Conservation (phyloP, 306 rosid species). For the Quercus ilex region DNA sequence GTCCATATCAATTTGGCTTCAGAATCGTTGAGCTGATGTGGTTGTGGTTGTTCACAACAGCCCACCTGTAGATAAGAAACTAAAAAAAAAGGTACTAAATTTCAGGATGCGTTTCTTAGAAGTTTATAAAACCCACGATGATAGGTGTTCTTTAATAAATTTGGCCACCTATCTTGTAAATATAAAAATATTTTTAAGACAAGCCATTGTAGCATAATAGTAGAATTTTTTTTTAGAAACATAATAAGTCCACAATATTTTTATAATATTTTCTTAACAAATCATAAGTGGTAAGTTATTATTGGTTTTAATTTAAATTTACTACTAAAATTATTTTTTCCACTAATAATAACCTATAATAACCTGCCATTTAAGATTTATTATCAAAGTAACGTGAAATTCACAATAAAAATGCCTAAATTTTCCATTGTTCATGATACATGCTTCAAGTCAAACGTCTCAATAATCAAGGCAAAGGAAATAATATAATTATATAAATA, state of each 20-base stretch:
- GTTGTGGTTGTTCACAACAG: background rate
- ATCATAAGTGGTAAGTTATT: accelerated
- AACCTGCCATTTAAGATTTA: accelerated
- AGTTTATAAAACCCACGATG: background rate
- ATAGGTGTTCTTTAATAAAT: background rate
- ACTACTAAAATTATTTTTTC: accelerated
- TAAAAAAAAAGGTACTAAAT: too few species aligned
- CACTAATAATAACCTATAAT: accelerated
- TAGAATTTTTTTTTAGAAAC: background rate
- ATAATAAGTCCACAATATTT: accelerated
- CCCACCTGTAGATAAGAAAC: background rate
- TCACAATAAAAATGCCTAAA: too few species aligned
- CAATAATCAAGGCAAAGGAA: too few species aligned
- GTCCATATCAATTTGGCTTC: background rate
- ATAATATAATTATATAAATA: too few species aligned
- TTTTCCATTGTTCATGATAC: too few species aligned
- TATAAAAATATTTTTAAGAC: background rate
- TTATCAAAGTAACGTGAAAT: too few species aligned
- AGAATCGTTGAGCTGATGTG: background rate
- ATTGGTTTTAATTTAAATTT: too few species aligned
- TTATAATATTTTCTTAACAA: too few species aligned
- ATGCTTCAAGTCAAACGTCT: too few species aligned
- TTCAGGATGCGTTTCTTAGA: background rate
- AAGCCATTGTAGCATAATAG: background rate
- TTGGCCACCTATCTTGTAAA: background rate